Evolutionary conservation across 1,139 yeast genomes (phyloP).

Genomic region (Pichia inconspicua): DNA sequence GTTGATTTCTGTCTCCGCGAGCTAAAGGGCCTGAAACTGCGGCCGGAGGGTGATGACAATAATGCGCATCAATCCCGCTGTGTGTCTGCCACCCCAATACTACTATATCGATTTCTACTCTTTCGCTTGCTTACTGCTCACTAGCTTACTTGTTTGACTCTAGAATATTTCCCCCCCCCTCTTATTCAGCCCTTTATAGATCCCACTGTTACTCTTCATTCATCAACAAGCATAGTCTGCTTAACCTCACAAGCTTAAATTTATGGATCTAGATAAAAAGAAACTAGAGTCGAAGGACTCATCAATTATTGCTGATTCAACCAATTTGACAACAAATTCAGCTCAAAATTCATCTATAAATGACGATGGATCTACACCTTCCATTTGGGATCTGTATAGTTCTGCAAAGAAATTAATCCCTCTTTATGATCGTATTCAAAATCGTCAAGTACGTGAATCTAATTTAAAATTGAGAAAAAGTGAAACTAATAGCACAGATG

Average conservation of each 20-base stretch:
- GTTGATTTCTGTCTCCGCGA: too few species aligned
- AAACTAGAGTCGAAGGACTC: neutral
- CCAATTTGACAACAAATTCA: neutral
- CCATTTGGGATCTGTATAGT: slow-evolving; percentile 30
- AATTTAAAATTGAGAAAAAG: neutral
- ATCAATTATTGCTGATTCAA: neutral
- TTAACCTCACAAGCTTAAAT: neutral
- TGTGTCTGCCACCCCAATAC: too few species aligned
- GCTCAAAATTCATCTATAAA: neutral
- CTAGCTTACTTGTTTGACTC: too few species aligned
- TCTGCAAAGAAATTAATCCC: slow-evolving; percentile 28
- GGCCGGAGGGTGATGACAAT: too few species aligned
- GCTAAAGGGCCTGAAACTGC: too few species aligned
- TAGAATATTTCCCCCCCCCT: too few species aligned
- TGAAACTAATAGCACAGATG: neutral
- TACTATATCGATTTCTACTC: too few species aligned
- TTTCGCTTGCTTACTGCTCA: too few species aligned
- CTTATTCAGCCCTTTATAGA: too few species aligned
- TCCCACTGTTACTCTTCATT: too few species aligned
- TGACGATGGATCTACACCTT: slow-evolving; percentile 7
- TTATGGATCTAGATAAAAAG: neutral
- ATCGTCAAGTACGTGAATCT: slow-evolving; percentile 14
- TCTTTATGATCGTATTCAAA: slow-evolving; percentile 28
- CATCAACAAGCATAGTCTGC: neutral
- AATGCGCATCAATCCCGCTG: too few species aligned